Evolutionary conservation across 225 moss, liverwort and hornwort genomes (phyloP), one percentile per base, ranked within the genome.

Genomic region (Pseudisothecium myosuroides): DNA sequence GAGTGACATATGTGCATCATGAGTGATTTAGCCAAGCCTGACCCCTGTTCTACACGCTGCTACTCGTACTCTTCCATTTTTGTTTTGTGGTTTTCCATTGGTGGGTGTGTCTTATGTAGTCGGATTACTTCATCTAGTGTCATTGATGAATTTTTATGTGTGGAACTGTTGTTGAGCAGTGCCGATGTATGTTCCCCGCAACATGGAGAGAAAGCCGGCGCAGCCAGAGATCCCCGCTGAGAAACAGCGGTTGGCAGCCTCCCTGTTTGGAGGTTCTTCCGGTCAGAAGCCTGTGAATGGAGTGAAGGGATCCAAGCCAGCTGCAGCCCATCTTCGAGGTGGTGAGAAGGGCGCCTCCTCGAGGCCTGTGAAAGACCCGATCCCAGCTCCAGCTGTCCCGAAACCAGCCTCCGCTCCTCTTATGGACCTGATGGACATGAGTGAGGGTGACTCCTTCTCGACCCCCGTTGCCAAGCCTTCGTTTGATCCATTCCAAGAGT

Each of bases 161-260:
- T 76, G 81, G 14, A 56, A 67, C 7, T 24, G 37, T 87, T 31
- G 50, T 88, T 71, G 50, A 85, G 76, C 91, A 87, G 90, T 89
- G 63, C 88, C 88, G 60, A 83, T 84, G 67, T 90, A 87, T 4
- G 92, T 88, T 92, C 88, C 85, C 55, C 88, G 90, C 56, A 60
- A 87, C 58, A 47, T 43, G 52, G 93, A 91, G 89, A 91, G 54
- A 32, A 89, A 81, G 87, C 86, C 81, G 81, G 41, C 47, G 29
- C 92, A 92, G 36, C 89, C 93, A 31, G 94, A 93, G 89, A 89
- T 96, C 80, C 96, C 96, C 63, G 90, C 92, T 26, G 96, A 94
- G 91, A 98, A 95, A 45, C 95, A 97, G 87, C 95, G 92, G 82
- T 60, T 96, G 87, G 98, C 97, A 75, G 97, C 96, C 24, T 98